Conservation (phyloP, 2,329 filamentous ascomycete genomes). For the Clonostachys chloroleuca region DNA sequence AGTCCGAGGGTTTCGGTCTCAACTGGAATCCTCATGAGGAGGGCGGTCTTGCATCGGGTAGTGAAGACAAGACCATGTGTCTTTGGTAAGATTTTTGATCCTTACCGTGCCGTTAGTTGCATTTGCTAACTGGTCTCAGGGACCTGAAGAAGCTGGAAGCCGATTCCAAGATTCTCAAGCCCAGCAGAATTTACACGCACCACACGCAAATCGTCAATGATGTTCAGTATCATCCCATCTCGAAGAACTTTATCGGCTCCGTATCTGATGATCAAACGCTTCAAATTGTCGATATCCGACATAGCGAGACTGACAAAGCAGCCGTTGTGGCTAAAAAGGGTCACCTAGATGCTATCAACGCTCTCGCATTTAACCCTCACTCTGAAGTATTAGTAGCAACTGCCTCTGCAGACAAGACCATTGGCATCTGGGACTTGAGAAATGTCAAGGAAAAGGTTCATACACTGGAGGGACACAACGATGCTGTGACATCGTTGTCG, state of each 20-base stretch:
- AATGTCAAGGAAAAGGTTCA: slow-evolving; percentile 89
- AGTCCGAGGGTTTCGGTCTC: slow-evolving; percentile 84
- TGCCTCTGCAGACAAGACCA: slow-evolving; percentile 90
- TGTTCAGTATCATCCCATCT: slow-evolving; percentile 89
- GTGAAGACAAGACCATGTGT: slow-evolving; percentile 86
- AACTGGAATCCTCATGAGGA: slow-evolving; percentile 85
- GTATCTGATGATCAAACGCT: slow-evolving; percentile 94
- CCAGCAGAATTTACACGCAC: slow-evolving; percentile 75
- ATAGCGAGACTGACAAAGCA: slow-evolving; percentile 58
- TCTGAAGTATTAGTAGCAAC: slow-evolving; percentile 90
- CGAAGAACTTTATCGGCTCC: slow-evolving; percentile 80
- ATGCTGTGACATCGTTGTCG: slow-evolving; percentile 84
- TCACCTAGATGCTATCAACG: slow-evolving; percentile 90
- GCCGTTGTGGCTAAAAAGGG: slow-evolving; percentile 67
- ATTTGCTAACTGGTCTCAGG: slow-evolving; percentile 36
- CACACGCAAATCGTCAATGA: slow-evolving; percentile 94
- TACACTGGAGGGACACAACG: slow-evolving; percentile 80
- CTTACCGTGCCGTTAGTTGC: too few relatives aligned
- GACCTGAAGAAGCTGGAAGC: slow-evolving; percentile 75
- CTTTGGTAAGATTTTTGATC: slow-evolving; percentile 62
- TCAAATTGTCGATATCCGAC: slow-evolving; percentile 85
- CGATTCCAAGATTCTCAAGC: slow-evolving; percentile 65
- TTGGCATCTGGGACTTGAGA: slow-evolving; percentile 91
- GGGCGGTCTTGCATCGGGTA: slow-evolving; percentile 83
- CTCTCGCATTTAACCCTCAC: slow-evolving; percentile 89